Evolutionary conservation across 129 eudicot species (phyloP).

Genomic region (Chrysanthemum lavandulifolium): DNA sequence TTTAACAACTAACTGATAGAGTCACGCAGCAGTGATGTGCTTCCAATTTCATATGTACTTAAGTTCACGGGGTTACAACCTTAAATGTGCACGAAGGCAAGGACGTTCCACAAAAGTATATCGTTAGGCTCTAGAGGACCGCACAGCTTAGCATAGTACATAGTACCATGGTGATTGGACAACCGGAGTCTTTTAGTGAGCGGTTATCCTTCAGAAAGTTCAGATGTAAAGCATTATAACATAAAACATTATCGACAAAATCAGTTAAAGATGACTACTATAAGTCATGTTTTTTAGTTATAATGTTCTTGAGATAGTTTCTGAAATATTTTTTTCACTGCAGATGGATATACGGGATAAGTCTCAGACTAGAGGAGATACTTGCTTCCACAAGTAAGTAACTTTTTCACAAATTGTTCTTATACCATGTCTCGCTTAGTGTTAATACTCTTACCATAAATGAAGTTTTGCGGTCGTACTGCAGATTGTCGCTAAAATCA

Average conservation of each 20-base stretch:
- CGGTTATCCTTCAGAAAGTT: conserved; percentile 25
- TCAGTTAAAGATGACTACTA: background rate
- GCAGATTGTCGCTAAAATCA: too few species aligned
- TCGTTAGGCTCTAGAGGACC: background rate
- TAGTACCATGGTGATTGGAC: background rate
- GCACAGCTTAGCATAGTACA: background rate
- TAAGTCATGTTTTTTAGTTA: too few species aligned
- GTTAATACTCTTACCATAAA: too few species aligned
- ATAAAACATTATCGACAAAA: background rate
- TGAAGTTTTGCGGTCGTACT: too few species aligned
- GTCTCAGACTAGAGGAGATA: too few species aligned
- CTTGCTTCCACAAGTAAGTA: too few species aligned
- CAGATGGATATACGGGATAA: too few species aligned
- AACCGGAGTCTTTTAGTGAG: background rate
- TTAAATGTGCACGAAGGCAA: conserved; percentile 2
- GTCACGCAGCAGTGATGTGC: conserved; percentile 6
- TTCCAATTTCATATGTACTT: conserved; percentile 3
- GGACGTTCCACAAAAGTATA: background rate
- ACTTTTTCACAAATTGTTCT: too few species aligned
- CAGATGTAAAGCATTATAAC: conserved; percentile 10
- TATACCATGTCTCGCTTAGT: too few species aligned
- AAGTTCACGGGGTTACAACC: conserved; percentile 16
- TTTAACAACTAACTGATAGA: background rate
- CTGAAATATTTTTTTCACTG: too few species aligned
- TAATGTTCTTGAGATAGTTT: too few species aligned